Evolutionary conservation across 768 basidiomycete genomes (phyloP).

Genomic region (Lyophyllum semitale): DNA sequence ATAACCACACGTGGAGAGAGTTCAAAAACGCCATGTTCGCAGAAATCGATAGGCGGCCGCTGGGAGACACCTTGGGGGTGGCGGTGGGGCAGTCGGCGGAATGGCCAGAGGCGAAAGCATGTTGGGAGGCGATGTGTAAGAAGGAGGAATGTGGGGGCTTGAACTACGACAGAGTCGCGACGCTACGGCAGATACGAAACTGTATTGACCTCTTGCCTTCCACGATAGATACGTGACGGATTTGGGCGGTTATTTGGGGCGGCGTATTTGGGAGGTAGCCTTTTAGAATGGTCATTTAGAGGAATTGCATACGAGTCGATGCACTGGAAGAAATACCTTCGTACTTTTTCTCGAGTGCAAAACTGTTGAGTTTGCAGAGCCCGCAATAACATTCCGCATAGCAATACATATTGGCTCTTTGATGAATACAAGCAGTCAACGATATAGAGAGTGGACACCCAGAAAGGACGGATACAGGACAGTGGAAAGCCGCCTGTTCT

Average conservation of each 20-base stretch:
- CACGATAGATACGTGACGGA: conserved; percentile 29
- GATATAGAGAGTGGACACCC: too few relatives aligned
- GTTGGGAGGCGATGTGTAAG: conserved; percentile 63
- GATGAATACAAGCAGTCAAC: too few relatives aligned
- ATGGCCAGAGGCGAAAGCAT: conserved; percentile 61
- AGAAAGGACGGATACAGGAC: too few relatives aligned
- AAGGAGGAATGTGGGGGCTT: conserved; percentile 50
- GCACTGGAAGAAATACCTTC: too few relatives aligned
- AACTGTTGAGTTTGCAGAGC: too few relatives aligned
- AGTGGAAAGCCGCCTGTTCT: too few relatives aligned
- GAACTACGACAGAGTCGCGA: conserved; percentile 61
- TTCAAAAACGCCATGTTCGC: conserved; percentile 56
- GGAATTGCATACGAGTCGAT: too few relatives aligned
- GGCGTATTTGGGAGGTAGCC: background rate
- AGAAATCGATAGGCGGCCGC: conserved; percentile 62
- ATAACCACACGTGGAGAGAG: conserved; percentile 64
- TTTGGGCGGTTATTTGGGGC: background rate
- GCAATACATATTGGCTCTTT: too few relatives aligned
- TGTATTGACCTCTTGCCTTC: conserved; percentile 57
- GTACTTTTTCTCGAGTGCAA: too few relatives aligned
- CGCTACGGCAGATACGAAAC: conserved; percentile 57
- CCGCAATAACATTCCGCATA: too few relatives aligned
- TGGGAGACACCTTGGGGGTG: conserved; percentile 54
- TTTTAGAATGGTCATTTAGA: background rate
- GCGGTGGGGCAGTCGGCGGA: conserved; percentile 45